Base-by-base conservation (phyloP, 805 yeast species). In the Clavispora fructus region DNA sequence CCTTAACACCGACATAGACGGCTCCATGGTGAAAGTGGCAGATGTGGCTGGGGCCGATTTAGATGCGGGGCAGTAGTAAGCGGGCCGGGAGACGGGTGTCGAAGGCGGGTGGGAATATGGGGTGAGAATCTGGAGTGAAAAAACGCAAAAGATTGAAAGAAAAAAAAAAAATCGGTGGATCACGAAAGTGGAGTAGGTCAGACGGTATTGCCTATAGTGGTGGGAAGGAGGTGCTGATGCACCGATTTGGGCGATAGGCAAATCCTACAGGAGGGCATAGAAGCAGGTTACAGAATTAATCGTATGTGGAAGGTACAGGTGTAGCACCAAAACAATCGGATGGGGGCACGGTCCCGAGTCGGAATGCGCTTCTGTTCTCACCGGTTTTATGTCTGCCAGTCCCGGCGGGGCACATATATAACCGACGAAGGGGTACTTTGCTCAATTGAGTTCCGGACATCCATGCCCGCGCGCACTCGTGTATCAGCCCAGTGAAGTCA, bases 1-100 rank as follows among this genome's bases (percentile, higher is more conserved):
- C 31, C 43, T 46, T 41, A 54, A 45, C 14, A 48, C 46, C 41
- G 50, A 44, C 25, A 51, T 40, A 11, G 51, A 42, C 52, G 53
- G 52, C 42, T 43, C 40, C 43, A 38, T 31, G 17, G 52, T 19
- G 38, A 19, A 30, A 28, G 31, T 37, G 29, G 23, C 23, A 33
- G 4, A n/a, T 16, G 25, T 8, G 37, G 25, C 25, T 16, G 23
- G 37, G 17, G 37, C 37, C 13, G 25, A 14, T 8, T 31, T n/a
- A 7, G 37, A 17, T 33, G 37, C 37, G 23, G 16, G 9, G 17
- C 29, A 38, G 40, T 30, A 17, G n/a, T 12, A 45, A 33, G 12
- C 9, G 42, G 19, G 32, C 29, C 29, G 37, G 25, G 23, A 19
- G 30, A 12, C 28, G 28, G 29, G 28, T 13, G 13, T 9, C 17